Conservation (phyloP, 2,329 filamentous ascomycete genomes). For the Capronia americana region DNA sequence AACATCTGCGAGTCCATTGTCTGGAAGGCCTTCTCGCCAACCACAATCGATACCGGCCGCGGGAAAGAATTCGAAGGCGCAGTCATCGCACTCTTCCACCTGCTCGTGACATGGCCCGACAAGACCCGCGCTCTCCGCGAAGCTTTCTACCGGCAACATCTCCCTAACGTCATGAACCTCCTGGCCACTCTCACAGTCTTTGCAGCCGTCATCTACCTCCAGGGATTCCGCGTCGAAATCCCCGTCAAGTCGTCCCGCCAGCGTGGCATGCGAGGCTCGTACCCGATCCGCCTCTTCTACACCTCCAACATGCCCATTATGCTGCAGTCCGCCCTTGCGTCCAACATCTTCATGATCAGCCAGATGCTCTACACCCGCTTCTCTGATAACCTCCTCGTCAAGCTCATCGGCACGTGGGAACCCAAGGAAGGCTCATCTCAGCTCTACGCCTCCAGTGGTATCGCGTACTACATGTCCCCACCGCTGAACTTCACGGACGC, state of each 20-base stretch:
- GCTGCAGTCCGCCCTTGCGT: constrained; percentile 97
- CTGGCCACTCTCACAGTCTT: constrained; percentile 92
- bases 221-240: constrained; percentile 99
- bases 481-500: constrained; percentile 97
- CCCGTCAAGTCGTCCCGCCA: constrained; percentile 99
- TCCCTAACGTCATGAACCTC: constrained; percentile 99
- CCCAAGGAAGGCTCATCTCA: constrained; percentile 94
- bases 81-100: constrained; percentile 96
- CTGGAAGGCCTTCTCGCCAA: constrained; percentile 99
- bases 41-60: constrained; percentile 98
- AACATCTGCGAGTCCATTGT: constrained; percentile 99
- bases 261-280: constrained; percentile 96
- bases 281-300: constrained; percentile 99
- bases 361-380: constrained; percentile 99
- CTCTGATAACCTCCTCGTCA: constrained; percentile 97
- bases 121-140: constrained; percentile 98
- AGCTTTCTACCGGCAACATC: constrained; percentile 99
- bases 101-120: constrained; percentile 98
- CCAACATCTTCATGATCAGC: constrained; percentile 98
- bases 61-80: constrained; percentile 99
- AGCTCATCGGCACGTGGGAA: constrained; percentile 98
- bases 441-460: constrained; percentile 88
- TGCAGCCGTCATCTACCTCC: constrained; percentile 97
- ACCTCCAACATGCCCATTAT: constrained; percentile 99
- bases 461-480: constrained; percentile 99